phyloP scores from a whole-genome alignment of 208 protist genomes.

The Angomonas deanei region DNA sequence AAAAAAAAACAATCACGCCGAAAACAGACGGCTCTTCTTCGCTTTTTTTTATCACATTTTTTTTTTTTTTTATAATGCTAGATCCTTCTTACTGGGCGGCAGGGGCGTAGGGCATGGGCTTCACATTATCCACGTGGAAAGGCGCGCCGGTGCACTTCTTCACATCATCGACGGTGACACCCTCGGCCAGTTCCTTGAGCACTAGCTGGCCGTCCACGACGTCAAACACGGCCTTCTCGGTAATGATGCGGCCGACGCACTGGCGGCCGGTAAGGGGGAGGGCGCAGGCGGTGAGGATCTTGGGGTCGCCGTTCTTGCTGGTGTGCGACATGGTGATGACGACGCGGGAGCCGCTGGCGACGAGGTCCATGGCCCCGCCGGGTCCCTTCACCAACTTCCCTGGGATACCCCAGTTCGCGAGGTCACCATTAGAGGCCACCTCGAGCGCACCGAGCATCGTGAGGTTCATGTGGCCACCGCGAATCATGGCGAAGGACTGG shows the following conservation, averaged over 20 bases:
- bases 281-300: conserved; percentile 92
- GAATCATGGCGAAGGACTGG: conserved; percentile 97
- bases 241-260: conserved; percentile 94
- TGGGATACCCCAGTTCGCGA: conserved; percentile 98
- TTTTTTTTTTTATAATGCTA: conserved; percentile 5
- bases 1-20: neutral
- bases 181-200: conserved; percentile 90
- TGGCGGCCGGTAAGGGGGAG: conserved; percentile 90
- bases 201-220: conserved; percentile 80
- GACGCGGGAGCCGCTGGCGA: conserved; percentile 88
- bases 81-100: neutral
- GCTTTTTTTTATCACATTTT: neutral
- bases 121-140: conserved; percentile 67
- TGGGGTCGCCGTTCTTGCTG: conserved; percentile 90
- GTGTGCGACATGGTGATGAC: conserved; percentile 97
- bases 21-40: conserved; percentile 4
- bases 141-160: conserved; percentile 71
- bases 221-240: conserved; percentile 96
- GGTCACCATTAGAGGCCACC: conserved; percentile 90
- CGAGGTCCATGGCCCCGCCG: conserved; percentile 96
- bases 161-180: conserved; percentile 91
- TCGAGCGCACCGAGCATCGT: conserved; percentile 97
- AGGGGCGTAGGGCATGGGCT: conserved; percentile 63
- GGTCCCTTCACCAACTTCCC: conserved; percentile 97
- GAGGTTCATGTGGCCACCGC: conserved; percentile 94